These are phyloP conservation scores for Lathyrus aphaca DNA, from an alignment of 306 rosid species.

Conservation along the genomic window DNA sequence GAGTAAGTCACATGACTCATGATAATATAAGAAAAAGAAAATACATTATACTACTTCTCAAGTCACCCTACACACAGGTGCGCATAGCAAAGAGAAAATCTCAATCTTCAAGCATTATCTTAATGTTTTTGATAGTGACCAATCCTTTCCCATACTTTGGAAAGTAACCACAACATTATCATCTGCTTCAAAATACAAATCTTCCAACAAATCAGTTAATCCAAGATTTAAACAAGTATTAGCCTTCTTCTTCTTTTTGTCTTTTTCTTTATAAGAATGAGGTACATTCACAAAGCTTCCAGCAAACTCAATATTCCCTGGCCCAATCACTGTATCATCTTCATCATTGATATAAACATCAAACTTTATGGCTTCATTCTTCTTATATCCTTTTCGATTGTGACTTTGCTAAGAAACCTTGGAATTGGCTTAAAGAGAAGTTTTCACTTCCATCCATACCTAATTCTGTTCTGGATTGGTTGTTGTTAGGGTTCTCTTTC, in stretches of 20 bases:
- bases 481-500: too few species aligned
- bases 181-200: slow-evolving; percentile 71
- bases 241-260: slow-evolving; percentile 27
- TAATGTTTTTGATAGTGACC: slow-evolving; percentile 50
- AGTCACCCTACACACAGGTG: neutral
- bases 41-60: neutral
- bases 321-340: slow-evolving; percentile 50
- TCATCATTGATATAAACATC: slow-evolving; percentile 80
- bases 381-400: too few species aligned
- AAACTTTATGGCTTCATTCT: slow-evolving; percentile 52
- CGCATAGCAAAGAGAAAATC: neutral
- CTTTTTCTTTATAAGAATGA: slow-evolving; percentile 30
- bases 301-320: slow-evolving; percentile 68
- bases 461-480: too few species aligned
- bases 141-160: slow-evolving; percentile 58
- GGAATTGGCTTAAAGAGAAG: too few species aligned
- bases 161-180: slow-evolving; percentile 68
- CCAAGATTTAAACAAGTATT: slow-evolving; percentile 58
- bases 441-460: too few species aligned
- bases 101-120: slow-evolving; percentile 52
- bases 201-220: slow-evolving; percentile 69
- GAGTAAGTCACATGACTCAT: too few species aligned
- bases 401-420: too few species aligned
- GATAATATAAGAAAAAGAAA: neutral
- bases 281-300: slow-evolving; percentile 84